A percentile compares a stretch with the other conserved stretches of the same genome.
Evolutionary conservation across 805 yeast genomes (phyloP).

Genomic region (Pichia membranifaciens): DNA sequence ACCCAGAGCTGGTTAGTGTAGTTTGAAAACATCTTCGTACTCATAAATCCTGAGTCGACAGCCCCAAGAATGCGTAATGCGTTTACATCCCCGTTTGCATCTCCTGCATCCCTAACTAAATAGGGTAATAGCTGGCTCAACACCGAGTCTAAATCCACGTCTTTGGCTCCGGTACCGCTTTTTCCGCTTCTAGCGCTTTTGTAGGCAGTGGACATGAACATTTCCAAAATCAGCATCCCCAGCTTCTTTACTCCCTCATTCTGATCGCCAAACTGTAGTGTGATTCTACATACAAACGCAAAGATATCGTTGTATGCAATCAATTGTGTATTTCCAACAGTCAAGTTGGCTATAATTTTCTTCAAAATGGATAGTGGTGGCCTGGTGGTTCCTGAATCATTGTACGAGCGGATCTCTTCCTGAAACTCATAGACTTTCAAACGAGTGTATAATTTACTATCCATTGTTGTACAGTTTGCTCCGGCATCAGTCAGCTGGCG

Average conservation of each 20-base stretch:
- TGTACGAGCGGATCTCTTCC: slow-evolving; percentile 26
- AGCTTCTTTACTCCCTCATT: slow-evolving; percentile 69
- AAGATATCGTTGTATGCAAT: slow-evolving; percentile 38
- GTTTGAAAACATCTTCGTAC: neutral
- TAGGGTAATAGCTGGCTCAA: neutral
- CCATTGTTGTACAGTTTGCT: slow-evolving; percentile 2
- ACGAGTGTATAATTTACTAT: slow-evolving; percentile 24
- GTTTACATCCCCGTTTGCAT: neutral
- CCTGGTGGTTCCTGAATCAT: slow-evolving; percentile 13
- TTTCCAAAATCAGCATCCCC: slow-evolving; percentile 59
- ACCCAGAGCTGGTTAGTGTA: slow-evolving; percentile 2
- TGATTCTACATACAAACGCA: slow-evolving; percentile 54
- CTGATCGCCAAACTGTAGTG: slow-evolving; percentile 30
- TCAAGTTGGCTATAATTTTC: slow-evolving; percentile 75
- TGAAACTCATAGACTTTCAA: slow-evolving; percentile 20
- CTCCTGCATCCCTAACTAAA: neutral
- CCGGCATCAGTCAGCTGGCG: no score
- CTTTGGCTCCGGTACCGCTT: neutral
- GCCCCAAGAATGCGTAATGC: slow-evolving; percentile 3
- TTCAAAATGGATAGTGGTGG: slow-evolving; percentile 43
- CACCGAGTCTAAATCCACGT: neutral
- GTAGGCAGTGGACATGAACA: slow-evolving; percentile 31
- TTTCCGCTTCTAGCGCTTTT: neutral
- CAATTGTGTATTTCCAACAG: slow-evolving; percentile 78
- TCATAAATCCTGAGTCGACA: neutral